Base-by-base conservation (phyloP, 1,284 basidiomycete genomes). In the Schizophyllum commune region DNA sequence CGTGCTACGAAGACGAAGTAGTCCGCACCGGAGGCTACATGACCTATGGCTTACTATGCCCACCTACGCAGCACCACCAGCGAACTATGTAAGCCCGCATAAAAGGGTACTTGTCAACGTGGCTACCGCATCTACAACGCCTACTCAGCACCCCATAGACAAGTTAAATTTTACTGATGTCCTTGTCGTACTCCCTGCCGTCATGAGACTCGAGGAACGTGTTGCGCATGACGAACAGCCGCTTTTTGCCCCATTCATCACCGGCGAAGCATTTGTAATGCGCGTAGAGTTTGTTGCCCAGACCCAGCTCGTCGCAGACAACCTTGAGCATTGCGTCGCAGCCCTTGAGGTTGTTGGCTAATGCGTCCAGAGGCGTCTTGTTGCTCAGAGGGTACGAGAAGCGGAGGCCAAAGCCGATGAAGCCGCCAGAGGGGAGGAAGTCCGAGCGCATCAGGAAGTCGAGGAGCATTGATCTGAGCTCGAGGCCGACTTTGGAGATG, bases 321-420 rank as follows among this genome's bases (percentile, higher is more conserved):
- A 13, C 20, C 19, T 21, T 15, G 11, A 55, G 9, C 20, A 55
- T 20, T 19, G 67, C 70, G 55, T 73, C 72, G 20, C 57, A 59
- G 11, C 71, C 70, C 59, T 73, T 72, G 32, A 72, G 65, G 58
- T 4, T 34, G n/a, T 33, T 58, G 57, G 9, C 69, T 54, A 7
- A 20, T 52, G 1, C 32, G 47, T 2, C 62, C 58, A 22, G 53
- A 21, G 52, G 53, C 62, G 11, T 54, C 54, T 15, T 55, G 39
- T 9, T n/a, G 1, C 21, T 54, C 51, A 68, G 64, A 19, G 72
- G 67, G 62, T 77, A 77, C 47, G 70, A 58, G 66, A 70, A 68
- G 39, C 65, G 52, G 52, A 76, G 64, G n/a, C 72, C 73, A 55
- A 75, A 72, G 0, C 67, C 74, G 19, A 78, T 65, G 27, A 61